Evolutionary conservation across 352 stramenopile species (phyloP), one percentile per base, ranked within the genome.

Genomic region (Globisporangium alternatum): DNA sequence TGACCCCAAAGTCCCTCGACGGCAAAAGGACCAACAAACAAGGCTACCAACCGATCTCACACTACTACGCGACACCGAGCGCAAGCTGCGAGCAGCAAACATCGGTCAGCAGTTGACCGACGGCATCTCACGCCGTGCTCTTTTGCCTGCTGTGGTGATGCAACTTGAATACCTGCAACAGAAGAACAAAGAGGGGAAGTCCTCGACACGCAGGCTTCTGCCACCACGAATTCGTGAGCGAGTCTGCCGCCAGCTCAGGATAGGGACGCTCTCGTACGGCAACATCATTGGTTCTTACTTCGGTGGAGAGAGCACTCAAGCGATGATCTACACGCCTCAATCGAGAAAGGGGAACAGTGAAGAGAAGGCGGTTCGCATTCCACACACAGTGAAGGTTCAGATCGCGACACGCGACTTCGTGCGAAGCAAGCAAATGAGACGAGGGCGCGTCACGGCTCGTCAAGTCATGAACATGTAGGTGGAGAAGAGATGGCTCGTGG

Each of bases 181-280:
- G n/a, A 51, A 51, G 44, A 51, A 51, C 44, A 51, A 51, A 51
- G 44, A 51, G n/a, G 44, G 37, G 44, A 51, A 51, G n/a, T 30
- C 44, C 44, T 51, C 44, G 44, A 51, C 44, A 51, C n/a, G 44
- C 44, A 51, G 30, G 44, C 44, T 51, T 51, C 44, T n/a, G 6
- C 44, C 19, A 19, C 44, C 44, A 51, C 44, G n/a, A 51, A 51
- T 51, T 30, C 44, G 44, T 51, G 44, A 51, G 44, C 44, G 44
- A 31, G 44, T 51, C 44, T 51, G n/a, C n/a, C 44, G 44, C 44
- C 44, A 51, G 44, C 44, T 51, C n/a, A n/a, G 44, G 44, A 30
- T 51, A 51, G 44, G n/a, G n/a, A 51, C 44, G 44, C 44, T 51
- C 44, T 51, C 44, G 44, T 31, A 30, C n/a, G 44, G n/a, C n/a